Evolutionary conservation across 2,329 filamentous ascomycete genomes (phyloP).

Genomic region (Epichloe brachyelytri): DNA sequence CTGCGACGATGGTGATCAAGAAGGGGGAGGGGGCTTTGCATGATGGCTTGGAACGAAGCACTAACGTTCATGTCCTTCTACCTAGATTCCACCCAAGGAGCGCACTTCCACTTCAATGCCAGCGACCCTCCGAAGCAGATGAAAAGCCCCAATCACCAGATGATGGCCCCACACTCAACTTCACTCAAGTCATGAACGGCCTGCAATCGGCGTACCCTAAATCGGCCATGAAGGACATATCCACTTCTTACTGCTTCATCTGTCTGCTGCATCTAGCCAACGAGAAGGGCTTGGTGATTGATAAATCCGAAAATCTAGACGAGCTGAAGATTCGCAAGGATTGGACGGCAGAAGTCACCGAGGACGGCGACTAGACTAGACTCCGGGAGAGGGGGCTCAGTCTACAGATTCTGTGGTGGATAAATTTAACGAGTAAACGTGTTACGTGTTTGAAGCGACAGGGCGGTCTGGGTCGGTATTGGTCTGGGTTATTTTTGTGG

Average conservation of each 20-base stretch:
- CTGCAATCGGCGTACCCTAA: slow-evolving; percentile 78
- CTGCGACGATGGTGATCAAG: not conserved
- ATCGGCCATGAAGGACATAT: slow-evolving; percentile 82
- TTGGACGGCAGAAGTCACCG: slow-evolving; percentile 44
- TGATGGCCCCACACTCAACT: slow-evolving; percentile 53
- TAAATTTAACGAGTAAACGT: not conserved
- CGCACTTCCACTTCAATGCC: not conserved
- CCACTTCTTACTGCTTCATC: slow-evolving; percentile 88
- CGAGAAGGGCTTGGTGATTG: slow-evolving; percentile 75
- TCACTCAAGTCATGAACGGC: slow-evolving; percentile 85
- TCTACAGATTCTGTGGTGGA: too few species aligned
- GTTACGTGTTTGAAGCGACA: not conserved
- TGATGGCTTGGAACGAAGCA: not conserved
- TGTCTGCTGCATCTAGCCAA: slow-evolving; percentile 83
- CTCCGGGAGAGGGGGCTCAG: not conserved
- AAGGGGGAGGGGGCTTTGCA: not conserved
- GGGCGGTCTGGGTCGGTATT: too few species aligned
- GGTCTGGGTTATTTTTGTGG: too few species aligned
- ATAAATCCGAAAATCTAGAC: slow-evolving; percentile 44
- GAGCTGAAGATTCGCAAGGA: slow-evolving; percentile 51
- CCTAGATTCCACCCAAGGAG: slow-evolving; percentile 1
- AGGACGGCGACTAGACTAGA: slow-evolving; percentile 21
- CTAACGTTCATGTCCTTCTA: slow-evolving; percentile 3
- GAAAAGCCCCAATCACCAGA: slow-evolving; percentile 19
- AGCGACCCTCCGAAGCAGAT: slow-evolving; percentile 16